A percentile compares a stretch with the other conserved stretches of the same genome.
These are phyloP conservation scores for Epichloe elymi DNA, from an alignment of 2,329 filamentous ascomycete genomes.

Conservation along the genomic window DNA sequence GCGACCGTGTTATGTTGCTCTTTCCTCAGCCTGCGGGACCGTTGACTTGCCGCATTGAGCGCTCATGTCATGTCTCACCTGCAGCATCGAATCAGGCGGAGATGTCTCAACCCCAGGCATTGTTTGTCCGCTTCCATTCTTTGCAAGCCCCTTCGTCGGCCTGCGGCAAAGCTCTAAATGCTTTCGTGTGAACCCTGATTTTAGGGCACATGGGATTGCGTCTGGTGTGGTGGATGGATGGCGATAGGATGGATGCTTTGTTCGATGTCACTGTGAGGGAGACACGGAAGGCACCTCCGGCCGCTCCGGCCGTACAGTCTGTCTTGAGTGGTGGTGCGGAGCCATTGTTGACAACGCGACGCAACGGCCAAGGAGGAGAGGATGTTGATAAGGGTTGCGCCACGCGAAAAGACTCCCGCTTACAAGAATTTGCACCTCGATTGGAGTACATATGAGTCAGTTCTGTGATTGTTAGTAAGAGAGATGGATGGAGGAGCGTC, in stretches of 20 bases:
- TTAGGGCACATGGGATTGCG: neutral
- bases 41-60: neutral
- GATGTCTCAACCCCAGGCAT: neutral
- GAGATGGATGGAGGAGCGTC: no score
- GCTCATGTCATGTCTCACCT: neutral
- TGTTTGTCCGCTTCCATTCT: neutral
- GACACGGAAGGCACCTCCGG: neutral
- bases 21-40: neutral
- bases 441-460: no score
- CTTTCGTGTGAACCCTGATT: neutral
- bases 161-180: neutral
- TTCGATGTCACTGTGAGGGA: neutral
- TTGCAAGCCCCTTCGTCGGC: neutral
- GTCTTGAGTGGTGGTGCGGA: neutral
- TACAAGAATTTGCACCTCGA: neutral
- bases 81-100: neutral
- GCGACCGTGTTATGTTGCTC: neutral
- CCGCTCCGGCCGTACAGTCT: neutral
- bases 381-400: neutral
- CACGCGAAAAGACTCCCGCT: neutral
- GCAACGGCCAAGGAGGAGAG: neutral
- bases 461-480: no score
- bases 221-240: neutral
- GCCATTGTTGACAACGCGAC: neutral
- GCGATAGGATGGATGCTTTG: neutral